Base-by-base conservation (phyloP, 1,139 yeast genomes). In the Diutina sp. region DNA sequence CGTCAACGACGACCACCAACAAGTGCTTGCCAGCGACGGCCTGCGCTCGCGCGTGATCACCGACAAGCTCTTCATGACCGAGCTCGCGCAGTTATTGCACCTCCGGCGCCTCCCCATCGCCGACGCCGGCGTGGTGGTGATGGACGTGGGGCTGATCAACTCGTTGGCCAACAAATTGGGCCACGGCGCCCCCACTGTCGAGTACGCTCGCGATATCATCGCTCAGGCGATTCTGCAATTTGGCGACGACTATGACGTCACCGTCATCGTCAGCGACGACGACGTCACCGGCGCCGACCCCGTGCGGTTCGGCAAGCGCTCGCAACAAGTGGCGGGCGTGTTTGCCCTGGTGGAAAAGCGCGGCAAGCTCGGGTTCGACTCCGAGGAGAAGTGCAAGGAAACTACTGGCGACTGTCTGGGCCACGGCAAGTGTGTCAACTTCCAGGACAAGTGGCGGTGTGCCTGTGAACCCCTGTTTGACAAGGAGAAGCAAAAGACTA, bases 381-480 rank as follows among this genome's bases (percentile, higher is more conserved):
- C 82, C 30, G 76, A 80, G 64, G 82, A 77, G 56, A 71, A 76
- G 18, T 85, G 93, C 68, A 70, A 74, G 58, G 72, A 69, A 14
- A 68, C 74, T 44, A 85, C 91, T 25, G 68, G 74, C 58, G 70
- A 72, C 56, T 86, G 93, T 70, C 77, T 80, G 35, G 77, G 79
- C 51, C 89, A 82, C 63, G 93, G 93, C n/a, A 57, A 68, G 14
- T 85, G 90, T 65, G 64, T 76, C 30, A 68, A 76, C 62, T 60
- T 69, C 30, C 70, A 71, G 29, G 57, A 64, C 29, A 69, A 68
- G 65, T 85, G 80, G 79, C 70, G 75, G 51, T 86, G 93, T 70
- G 70, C 72, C 53, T 85, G 91, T 68, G 66, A 75, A 29, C 68
- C 87, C 16, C 74, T 84, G 21, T 72, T 68, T 60, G 73, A 82